A percentile compares a stretch with the other conserved stretches of the same genome.
Evolutionary conservation across 768 basidiomycete species (phyloP).

Genomic region (Phylloporus arenicola): DNA sequence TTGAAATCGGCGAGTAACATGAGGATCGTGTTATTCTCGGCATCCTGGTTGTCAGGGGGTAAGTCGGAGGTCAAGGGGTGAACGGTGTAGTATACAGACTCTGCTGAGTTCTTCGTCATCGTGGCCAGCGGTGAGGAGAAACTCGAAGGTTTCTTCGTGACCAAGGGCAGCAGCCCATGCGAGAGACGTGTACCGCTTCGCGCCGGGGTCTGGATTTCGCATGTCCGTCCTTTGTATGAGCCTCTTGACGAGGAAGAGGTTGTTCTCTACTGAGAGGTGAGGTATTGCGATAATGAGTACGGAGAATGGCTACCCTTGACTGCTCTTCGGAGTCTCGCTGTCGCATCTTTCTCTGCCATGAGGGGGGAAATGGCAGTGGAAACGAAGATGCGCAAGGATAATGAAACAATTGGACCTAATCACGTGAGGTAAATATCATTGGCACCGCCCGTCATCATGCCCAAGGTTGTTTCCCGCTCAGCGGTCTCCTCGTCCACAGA

Average conservation of each 20-base stretch:
- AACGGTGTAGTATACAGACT: conserved; percentile 43
- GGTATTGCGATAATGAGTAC: not conserved
- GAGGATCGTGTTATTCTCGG: conserved; percentile 88
- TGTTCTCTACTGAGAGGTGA: conserved; percentile 65
- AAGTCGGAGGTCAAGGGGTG: conserved; percentile 12
- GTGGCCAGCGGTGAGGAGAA: conserved; percentile 77
- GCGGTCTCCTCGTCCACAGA: conserved; percentile 85
- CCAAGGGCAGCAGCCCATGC: conserved; percentile 90
- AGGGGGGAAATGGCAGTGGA: conserved; percentile 20
- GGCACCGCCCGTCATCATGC: conserved; percentile 48
- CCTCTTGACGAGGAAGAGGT: conserved; percentile 86
- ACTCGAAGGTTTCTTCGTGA: conserved; percentile 91
- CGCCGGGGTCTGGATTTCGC: conserved; percentile 80
- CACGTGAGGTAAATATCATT: conserved; percentile 22
- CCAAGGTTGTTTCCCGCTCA: conserved; percentile 87
- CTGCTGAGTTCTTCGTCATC: conserved; percentile 90
- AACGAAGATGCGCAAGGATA: conserved; percentile 19
- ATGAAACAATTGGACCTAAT: conserved; percentile 28
- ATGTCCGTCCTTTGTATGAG: conserved; percentile 83
- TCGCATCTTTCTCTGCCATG: conserved; percentile 83
- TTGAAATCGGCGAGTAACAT: conserved; percentile 87
- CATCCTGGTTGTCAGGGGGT: conserved; percentile 52
- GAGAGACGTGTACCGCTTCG: conserved; percentile 76
- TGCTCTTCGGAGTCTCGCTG: conserved; percentile 68
- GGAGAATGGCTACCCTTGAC: conserved; percentile 55